These are phyloP conservation scores for Candida schatavii DNA, from an alignment of 805 yeast species.

Conservation along the genomic window DNA sequence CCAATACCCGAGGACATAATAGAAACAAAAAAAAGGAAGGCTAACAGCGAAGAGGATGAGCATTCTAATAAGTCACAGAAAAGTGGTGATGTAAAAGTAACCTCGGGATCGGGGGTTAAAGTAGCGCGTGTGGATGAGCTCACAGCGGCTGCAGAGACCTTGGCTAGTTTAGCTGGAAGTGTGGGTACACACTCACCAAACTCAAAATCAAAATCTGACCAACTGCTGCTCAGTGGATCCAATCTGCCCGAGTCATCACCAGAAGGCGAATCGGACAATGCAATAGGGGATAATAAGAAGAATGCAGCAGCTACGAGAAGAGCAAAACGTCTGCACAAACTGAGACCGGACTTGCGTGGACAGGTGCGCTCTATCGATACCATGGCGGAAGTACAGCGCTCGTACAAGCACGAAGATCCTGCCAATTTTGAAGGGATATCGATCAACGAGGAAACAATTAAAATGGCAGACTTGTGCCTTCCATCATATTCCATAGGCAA, in stretches of 20 bases:
- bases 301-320: no score
- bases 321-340: conserved; percentile 2
- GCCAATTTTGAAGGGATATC: conserved; percentile 42
- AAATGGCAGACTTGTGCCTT: conserved; percentile 69
- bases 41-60: neutral
- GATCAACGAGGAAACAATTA: conserved; percentile 53
- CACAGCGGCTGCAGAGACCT: neutral
- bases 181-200: conserved; percentile 3
- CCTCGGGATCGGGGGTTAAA: neutral
- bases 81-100: neutral
- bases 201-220: no score
- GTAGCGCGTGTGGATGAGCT: conserved; percentile 6
- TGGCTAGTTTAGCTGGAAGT: conserved; percentile 9
- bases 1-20: conserved; percentile 12
- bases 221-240: no score
- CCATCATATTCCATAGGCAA: conserved; percentile 66
- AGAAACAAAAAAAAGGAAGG: conserved; percentile 5
- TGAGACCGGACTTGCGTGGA: neutral
- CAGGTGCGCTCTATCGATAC: conserved; percentile 8
- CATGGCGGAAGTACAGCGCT: conserved; percentile 35
- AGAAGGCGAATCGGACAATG: no score
- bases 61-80: neutral
- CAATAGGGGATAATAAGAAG: no score
- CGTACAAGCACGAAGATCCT: conserved; percentile 31
- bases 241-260: no score